Base-by-base conservation (phyloP, 805 yeast genomes). In the Hanseniaspora jakobsenii region DNA sequence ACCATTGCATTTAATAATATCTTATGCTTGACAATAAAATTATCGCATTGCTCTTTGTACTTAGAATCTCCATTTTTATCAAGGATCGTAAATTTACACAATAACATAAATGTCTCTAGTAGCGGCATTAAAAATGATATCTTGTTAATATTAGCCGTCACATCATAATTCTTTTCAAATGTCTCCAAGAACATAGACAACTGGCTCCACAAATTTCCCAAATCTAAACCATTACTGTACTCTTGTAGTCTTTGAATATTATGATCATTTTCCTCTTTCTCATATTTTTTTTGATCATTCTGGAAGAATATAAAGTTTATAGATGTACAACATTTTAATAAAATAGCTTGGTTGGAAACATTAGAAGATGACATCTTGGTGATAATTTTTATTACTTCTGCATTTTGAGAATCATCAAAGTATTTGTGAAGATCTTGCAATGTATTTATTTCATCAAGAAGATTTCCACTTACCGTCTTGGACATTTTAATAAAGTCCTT, bases 101-200 rank as follows among this genome's bases (percentile, higher is more conserved):
- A 91, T 39, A 89, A 94, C 94, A 91, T 85, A 47, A 91, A 66
- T 0, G 95, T 78, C 58, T 89, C 98, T 49, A 89, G 84, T 49
- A 86, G 61, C 0, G 97, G 96, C 19, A 89, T 66, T 19, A 87
- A 62, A 1, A 83, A 79, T 1, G 94, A 80, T 0, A 94, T 86
- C 36, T 84, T 74, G 36, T 76, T 75, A 18, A 73, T 64, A 50
- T 78, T 62, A 13, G 67, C 66, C 13, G 71, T 67, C 2, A 37
- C 30, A 23, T 42, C 43, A 21, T 38, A 30, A 9, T 23, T 16
- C 17, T 36, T 23, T 54, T 79, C 89, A 47, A 82, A 65, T 5
- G 71, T 67, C 32, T 75, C 62, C 53, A 85, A 65, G 51, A 84
- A 78, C 39, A 75, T 81, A 63, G 91, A 80, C 37, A 84, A 67